Base-by-base conservation (phyloP, 192 early-diverging fungal species). In the Ambispora gerdemannii region DNA sequence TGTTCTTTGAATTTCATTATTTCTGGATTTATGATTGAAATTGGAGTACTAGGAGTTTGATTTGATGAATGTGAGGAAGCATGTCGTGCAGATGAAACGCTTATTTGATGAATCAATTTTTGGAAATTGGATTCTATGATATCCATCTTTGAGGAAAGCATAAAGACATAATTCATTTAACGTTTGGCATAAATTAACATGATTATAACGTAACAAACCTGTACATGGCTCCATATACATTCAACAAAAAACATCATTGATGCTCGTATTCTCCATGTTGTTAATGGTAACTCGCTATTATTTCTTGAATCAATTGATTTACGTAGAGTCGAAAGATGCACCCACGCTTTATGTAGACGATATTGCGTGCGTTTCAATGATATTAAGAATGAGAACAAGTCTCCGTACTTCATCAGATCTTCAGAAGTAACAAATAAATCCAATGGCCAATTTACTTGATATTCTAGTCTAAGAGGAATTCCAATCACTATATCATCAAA, bases 201-300 rank as follows among this genome's bases (percentile, higher is more conserved):
- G 43, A 53, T 24, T 33, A 53, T 35, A 27, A 55, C 20, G n/a
- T n/a, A n/a, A 30, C 17, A 28, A 76, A 91, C 89, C 85, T 92
- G 90, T 6, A 89, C 70, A 77, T 90, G 88, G 4, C 75, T 74
- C 89, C 90, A 92, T 28, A 92, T 63, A 52, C 82, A 79, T 71
- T 92, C 87, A 0, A 89, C 74, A 72, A 90, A 88, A 77, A 88
- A 89, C 49, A 84, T 71, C 89, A 92, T 92, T 11, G 74, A 61
- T 3, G 76, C 70, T 51, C 89, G 74, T 52, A 89, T 61, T 10
- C 76, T 51, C 77, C 87, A 59, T 43, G 34, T 43, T 24, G 49
- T 38, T 31, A 66, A n/a, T n/a, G n/a, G n/a, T n/a, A n/a, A 10
- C 10, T 19, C 36, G 25, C 7, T 22, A 35, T 65, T 50, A 1